phyloP scores from a whole-genome alignment of 1,284 basidiomycete species.

The Microbotryomycetes sp. region DNA sequence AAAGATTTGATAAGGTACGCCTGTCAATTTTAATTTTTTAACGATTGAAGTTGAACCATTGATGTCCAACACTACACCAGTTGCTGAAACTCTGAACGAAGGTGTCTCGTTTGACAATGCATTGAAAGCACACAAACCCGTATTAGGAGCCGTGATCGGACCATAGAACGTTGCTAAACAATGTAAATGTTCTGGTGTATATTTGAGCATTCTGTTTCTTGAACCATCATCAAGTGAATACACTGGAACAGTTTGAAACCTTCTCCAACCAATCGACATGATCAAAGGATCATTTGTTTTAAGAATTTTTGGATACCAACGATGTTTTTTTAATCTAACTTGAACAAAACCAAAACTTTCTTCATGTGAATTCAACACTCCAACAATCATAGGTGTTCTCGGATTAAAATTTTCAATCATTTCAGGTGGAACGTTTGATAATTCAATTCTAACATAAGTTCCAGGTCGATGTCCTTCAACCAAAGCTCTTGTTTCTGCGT shows the following conservation, averaged over 20 bases:
- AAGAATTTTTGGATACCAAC: constrained; percentile 86
- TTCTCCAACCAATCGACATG: constrained; percentile 89
- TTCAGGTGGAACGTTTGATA: constrained; percentile 78
- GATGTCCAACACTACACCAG: constrained; percentile 89
- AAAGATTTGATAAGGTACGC: constrained; percentile 91
- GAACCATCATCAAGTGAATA: constrained; percentile 96
- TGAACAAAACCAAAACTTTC: constrained; percentile 90
- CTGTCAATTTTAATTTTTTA: constrained; percentile 97
- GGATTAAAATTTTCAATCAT: constrained; percentile 92
- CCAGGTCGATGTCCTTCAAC: constrained; percentile 90
- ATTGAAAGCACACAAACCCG: constrained; percentile 96
- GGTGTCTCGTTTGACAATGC: constrained; percentile 60
- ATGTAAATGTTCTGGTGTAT: constrained; percentile 99
- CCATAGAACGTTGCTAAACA: constrained; percentile 97
- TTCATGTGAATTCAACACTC: constrained; percentile 85
- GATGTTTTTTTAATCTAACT: constrained; percentile 90
- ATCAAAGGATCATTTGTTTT: constrained; percentile 98
- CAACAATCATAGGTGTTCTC: constrained; percentile 80
- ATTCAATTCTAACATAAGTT: constrained; percentile 87
- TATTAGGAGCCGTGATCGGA: constrained; percentile 84
- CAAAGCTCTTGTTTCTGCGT: constrained; percentile 67
- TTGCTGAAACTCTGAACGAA: constrained; percentile 85
- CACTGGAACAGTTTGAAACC: constrained; percentile 91
- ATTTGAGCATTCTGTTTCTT: constrained; percentile 98
- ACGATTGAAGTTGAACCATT: constrained; percentile 90